phyloP scores from a whole-genome alignment of 164 flowering plant species.

The Saururus chinensis region DNA sequence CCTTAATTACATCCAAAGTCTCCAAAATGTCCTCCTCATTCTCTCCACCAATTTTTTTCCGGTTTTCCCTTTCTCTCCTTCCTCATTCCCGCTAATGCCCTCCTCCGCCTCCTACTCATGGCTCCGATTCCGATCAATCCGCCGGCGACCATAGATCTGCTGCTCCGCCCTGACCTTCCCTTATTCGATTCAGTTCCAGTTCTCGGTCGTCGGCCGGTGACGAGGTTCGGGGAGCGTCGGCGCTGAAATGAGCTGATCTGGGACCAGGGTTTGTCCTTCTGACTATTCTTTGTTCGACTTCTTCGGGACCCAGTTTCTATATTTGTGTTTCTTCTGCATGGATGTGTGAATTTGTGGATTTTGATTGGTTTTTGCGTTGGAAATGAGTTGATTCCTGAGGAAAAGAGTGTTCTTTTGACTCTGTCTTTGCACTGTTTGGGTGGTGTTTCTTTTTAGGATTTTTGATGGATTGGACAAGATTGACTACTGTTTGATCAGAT shows the following conservation, averaged over 20 bases:
- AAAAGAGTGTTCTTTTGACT: background rate
- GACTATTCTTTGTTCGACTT: too few relatives aligned
- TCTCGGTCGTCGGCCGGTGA: too few relatives aligned
- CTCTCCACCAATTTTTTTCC: constrained; percentile 27
- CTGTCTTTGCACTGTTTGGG: background rate
- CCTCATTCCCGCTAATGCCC: background rate
- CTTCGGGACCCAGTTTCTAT: too few relatives aligned
- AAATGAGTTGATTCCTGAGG: too few relatives aligned
- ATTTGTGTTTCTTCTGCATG: too few relatives aligned
- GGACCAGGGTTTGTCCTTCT: too few relatives aligned
- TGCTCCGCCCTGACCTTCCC: background rate
- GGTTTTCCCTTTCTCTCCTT: constrained; percentile 7
- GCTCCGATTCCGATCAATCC: background rate
- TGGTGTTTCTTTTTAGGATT: background rate
- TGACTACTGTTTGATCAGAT: background rate
- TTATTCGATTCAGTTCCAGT: background rate
- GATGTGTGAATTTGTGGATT: too few relatives aligned
- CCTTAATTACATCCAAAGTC: too few relatives aligned
- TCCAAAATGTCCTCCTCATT: constrained; percentile 8
- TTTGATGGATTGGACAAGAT: background rate
- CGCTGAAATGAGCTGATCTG: too few relatives aligned
- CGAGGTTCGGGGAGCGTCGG: too few relatives aligned
- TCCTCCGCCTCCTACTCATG: background rate
- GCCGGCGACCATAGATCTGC: background rate
- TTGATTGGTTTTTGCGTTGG: too few relatives aligned